Percentiles rank a stretch among this genome's conserved stretches.
These are phyloP conservation scores for Neurospora sp. DNA, from an alignment of 495 filamentous ascomycete genomes.

Conservation along the genomic window DNA sequence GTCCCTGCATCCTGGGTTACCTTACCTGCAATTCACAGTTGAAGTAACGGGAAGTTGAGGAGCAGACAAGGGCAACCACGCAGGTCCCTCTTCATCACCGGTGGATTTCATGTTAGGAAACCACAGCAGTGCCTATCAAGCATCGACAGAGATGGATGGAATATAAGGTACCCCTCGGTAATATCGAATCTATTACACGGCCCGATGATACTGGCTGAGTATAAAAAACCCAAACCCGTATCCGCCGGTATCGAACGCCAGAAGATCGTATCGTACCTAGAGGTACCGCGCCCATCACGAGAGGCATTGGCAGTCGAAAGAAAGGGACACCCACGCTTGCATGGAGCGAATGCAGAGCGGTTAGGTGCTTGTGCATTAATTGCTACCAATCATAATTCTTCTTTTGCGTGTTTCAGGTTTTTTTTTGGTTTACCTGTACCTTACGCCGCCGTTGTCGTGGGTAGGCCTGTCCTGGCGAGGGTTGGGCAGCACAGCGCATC, in stretches of 20 bases:
- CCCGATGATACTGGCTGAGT: neutral
- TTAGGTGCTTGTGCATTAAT: conserved; percentile 29
- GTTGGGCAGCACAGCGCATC: neutral
- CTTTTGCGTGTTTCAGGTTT: conserved; percentile 19
- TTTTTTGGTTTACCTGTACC: conserved; percentile 1
- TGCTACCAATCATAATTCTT: conserved; percentile 15
- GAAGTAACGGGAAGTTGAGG: conserved; percentile 10
- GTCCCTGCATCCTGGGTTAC: neutral
- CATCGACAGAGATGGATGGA: neutral
- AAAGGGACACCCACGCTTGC: conserved; percentile 20
- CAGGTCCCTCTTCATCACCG: neutral
- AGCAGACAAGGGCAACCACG: conserved; percentile 5
- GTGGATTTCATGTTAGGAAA: neutral
- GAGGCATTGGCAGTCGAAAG: neutral
- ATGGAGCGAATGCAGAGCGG: conserved; percentile 31
- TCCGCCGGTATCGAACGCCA: neutral
- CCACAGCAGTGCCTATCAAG: neutral
- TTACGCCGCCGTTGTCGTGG: neutral
- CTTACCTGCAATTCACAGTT: conserved; percentile 17
- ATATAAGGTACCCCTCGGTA: neutral
- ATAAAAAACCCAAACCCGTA: neutral
- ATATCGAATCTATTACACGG: neutral
- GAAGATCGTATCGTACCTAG: conserved; percentile 4
- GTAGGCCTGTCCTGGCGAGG: neutral
- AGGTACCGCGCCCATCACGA: neutral